Evolutionary conservation across 768 basidiomycete genomes (phyloP), one percentile per base, ranked within the genome.

Genomic region (Rhizopogon vulgaris): DNA sequence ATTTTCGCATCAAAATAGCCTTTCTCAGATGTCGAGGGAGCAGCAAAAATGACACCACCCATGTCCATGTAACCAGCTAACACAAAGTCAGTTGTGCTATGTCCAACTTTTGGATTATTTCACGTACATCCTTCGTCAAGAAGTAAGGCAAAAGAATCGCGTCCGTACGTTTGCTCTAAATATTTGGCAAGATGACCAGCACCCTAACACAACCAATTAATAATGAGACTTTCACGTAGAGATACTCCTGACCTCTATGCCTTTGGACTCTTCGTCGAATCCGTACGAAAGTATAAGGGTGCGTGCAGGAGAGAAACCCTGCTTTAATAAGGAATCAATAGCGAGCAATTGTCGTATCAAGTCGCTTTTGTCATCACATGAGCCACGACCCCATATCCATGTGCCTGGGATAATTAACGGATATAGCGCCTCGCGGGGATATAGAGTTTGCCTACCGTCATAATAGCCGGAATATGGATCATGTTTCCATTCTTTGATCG

Each of bases 71-170:
- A 32, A 25, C 27, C 17, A 47, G 6, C 55, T 53, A 18, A 49
- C 3, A 5, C 8, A 34, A 9, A 34, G 32, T 46, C 5, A 46
- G 32, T 34, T 24, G 32, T 10, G 32, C 14, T 9, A 46, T 22
- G 22, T 22, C 8, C 9, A 22, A 22, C 4, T 15, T 15, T 15
- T 10, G 10, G 45, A 22, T 22, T 22, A 22, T 22, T 34, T 14
- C 5, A 69, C 71, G 56, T 63, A 81, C 88, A 78, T 47, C 92
- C 91, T 74, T 95, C 93, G 61, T 95, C 93, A 15, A 95, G 74
- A 38, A 94, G 66, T 57, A 94, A 72, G 0, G 87, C 80, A 63
- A 94, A 80, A 3, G 78, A 76, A 60, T 90, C 65, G 42, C 77
- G 62, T 15, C 90, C 91, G 61, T 89, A 92, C 1, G 69, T 72